Percentiles rank a stretch among this genome's conserved stretches.
phyloP scores from a whole-genome alignment of 164 flowering plant genomes.

The Chimonanthus salicifolius region DNA sequence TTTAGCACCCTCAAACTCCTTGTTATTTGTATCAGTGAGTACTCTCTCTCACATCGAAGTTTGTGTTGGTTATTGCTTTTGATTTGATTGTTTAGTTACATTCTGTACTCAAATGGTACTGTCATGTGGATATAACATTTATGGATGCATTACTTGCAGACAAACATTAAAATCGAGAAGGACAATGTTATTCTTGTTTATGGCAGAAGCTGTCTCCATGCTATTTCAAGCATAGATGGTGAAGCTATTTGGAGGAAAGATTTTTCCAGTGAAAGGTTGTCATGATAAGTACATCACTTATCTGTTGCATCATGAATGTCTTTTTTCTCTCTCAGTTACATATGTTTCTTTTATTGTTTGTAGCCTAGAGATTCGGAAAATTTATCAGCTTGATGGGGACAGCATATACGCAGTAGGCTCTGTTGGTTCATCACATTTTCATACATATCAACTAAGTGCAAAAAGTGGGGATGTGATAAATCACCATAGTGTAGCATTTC shows the following conservation, averaged over 20 bases:
- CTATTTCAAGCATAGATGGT: constrained; percentile 85
- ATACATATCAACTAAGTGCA: constrained; percentile 42
- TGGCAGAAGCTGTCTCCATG: constrained; percentile 69
- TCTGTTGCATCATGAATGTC: background rate
- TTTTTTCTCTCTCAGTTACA: background rate
- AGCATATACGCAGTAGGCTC: constrained; percentile 58
- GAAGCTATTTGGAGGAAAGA: constrained; percentile 74
- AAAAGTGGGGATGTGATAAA: constrained; percentile 69
- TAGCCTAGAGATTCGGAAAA: constrained; percentile 65
- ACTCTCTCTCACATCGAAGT: background rate
- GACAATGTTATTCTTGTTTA: constrained; percentile 59
- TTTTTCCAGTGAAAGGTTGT: constrained; percentile 62
- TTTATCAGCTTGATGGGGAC: constrained; percentile 55
- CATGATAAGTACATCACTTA: background rate
- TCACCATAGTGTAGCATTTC: constrained; percentile 39
- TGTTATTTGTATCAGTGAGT: constrained; percentile 66
- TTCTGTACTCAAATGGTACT: background rate
- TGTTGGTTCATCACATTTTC: constrained; percentile 46
- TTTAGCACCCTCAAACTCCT: constrained; percentile 51
- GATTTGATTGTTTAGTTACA: background rate
- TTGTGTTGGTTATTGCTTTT: constrained; percentile 1
- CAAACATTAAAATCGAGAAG: constrained; percentile 50
- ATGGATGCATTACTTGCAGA: constrained; percentile 31
- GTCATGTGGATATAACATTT: background rate
- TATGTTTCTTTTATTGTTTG: constrained; percentile 16